Evolutionary conservation across 805 yeast species (phyloP), one percentile per base, ranked within the genome.

Genomic region (Candida railenensis): DNA sequence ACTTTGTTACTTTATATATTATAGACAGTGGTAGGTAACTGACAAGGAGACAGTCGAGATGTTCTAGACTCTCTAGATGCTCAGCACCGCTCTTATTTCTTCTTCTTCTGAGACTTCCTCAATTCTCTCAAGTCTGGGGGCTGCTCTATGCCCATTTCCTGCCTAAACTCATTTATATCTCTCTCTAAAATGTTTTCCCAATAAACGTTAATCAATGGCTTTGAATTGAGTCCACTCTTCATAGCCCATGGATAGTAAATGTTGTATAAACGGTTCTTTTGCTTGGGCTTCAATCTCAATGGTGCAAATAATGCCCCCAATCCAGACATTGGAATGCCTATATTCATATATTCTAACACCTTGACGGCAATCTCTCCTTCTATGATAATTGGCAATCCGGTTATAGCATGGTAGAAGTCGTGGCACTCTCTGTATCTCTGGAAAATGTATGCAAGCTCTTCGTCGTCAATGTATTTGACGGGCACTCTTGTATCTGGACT

Each of bases 281-380:
- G 90, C 43, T 76, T 71, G 2, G 75, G 66, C 46, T 79, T 82
- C 48, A 92, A 74, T 50, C 91, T 78, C 57, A 86, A 76, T 1
- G 97, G 97, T 3, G 97, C 96, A 52, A 89, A 78, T n/a, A 88
- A 55, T 0, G 96, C 91, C 0, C 97, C 97, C 43, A 94, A 63
- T 0, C 96, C 96, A 2, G 97, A 90, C 95, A 92, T 91, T 12
- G 97, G 97, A 39, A 94, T 81, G 3, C 96, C 95, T 48, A 92
- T 78, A 63, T 94, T 92, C 59, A 94, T 85, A 58, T 84, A 95
- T 65, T 92, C 99, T 55, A 94, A 82, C 11, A 90, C 86, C 65
- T 94, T 94, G 16, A 94, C 85, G 0, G 97, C 89, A 44, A 94
- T 85, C 61, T 94, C 99, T n/a, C 99, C 99, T 60, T 94, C 98